Percentiles rank a stretch among this genome's conserved stretches.
These are phyloP conservation scores for Lasiosphaeria ovina DNA, from an alignment of 495 filamentous ascomycete genomes.

Conservation along the genomic window DNA sequence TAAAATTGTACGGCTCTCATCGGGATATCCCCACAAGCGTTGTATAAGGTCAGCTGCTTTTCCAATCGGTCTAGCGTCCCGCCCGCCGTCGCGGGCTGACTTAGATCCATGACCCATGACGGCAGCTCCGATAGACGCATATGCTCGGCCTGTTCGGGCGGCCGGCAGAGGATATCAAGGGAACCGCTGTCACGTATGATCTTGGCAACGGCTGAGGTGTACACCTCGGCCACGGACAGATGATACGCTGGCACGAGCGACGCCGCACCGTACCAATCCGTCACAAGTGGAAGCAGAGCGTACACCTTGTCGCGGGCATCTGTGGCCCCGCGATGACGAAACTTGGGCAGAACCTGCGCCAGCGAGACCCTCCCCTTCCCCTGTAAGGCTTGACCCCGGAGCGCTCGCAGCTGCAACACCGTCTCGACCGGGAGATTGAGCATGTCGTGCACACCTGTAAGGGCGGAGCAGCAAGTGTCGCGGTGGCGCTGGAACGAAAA, in stretches of 20 bases:
- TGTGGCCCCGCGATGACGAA: background rate
- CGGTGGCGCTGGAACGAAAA: constrained; percentile 6
- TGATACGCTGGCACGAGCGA: constrained; percentile 1
- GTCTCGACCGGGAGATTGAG: constrained; percentile 6
- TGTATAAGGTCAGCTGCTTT: constrained; percentile 1
- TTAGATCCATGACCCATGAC: constrained; percentile 3
- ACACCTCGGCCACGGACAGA: background rate
- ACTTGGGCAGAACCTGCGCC: constrained; percentile 3
- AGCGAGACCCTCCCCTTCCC: background rate
- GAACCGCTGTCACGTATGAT: background rate
- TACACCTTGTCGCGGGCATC: constrained; percentile 6
- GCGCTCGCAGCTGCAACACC: background rate
- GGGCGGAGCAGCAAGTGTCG: constrained; percentile 2
- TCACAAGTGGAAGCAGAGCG: constrained; percentile 9
- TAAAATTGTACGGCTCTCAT: background rate
- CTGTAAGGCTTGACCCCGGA: background rate
- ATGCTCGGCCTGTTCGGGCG: background rate
- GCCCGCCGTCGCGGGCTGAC: background rate
- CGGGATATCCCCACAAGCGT: background rate
- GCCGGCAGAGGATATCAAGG: background rate
- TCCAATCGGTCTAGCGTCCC: constrained; percentile 1
- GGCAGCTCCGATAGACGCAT: background rate
- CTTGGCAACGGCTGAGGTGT: background rate
- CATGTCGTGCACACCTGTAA: constrained; percentile 2
- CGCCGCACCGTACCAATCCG: constrained; percentile 2